Percentiles rank a stretch among this genome's conserved stretches.
These are phyloP conservation scores for Plenodomus biglobosus DNA, from an alignment of 2,329 filamentous ascomycete genomes.

Conservation along the genomic window DNA sequence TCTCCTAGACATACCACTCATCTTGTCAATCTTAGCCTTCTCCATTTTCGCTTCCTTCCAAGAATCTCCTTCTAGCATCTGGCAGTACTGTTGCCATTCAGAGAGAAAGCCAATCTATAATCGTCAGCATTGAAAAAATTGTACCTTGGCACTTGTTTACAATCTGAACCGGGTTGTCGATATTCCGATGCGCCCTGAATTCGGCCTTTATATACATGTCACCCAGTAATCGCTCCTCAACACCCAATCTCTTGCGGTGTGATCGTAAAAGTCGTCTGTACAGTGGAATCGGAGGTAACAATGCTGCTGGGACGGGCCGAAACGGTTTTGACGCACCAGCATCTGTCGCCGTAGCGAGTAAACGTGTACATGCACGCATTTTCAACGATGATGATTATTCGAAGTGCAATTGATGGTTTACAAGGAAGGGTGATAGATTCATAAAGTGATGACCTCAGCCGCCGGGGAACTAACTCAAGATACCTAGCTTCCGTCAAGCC, in stretches of 20 bases:
- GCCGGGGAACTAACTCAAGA: slow-evolving; percentile 15
- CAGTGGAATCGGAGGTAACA: slow-evolving; percentile 83
- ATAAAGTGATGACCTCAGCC: slow-evolving; percentile 29
- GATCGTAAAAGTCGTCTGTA: slow-evolving; percentile 86
- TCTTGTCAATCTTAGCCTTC: slow-evolving; percentile 79
- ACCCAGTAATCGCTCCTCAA: slow-evolving; percentile 76
- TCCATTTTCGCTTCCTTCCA: slow-evolving; percentile 89
- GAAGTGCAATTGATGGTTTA: neutral
- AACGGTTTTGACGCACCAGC: slow-evolving; percentile 40
- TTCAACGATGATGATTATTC: neutral
- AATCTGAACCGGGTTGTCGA: slow-evolving; percentile 91
- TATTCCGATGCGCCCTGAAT: slow-evolving; percentile 77
- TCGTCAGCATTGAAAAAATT: slow-evolving; percentile 6
- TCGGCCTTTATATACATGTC: slow-evolving; percentile 93
- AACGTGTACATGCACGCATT: slow-evolving; percentile 36
- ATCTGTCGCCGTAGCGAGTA: slow-evolving; percentile 42
- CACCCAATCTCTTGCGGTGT: slow-evolving; percentile 75
- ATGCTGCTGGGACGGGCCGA: slow-evolving; percentile 58
- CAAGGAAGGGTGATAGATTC: slow-evolving; percentile 15
- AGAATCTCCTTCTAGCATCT: slow-evolving; percentile 81
- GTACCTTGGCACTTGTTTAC: slow-evolving; percentile 63
- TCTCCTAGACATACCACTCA: slow-evolving; percentile 73
- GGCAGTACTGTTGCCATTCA: slow-evolving; percentile 95
- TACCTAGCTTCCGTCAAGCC: slow-evolving; percentile 21
- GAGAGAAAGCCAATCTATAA: slow-evolving; percentile 89